Conservation (phyloP, 2,329 filamentous ascomycete species). For the Calonectria crousiana region DNA sequence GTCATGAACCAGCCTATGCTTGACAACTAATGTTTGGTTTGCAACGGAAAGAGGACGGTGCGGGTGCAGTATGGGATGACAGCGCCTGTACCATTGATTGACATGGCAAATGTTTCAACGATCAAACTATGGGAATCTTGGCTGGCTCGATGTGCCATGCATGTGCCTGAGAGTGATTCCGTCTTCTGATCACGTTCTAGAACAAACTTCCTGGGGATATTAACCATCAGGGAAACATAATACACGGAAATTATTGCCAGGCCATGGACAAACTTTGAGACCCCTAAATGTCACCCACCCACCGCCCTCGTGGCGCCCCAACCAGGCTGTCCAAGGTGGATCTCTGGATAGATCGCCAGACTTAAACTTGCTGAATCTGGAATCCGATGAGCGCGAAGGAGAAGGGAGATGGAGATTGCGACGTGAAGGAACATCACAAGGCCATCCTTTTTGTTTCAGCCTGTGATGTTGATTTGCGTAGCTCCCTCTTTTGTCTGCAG, state of each 20-base stretch:
- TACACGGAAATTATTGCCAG: background rate
- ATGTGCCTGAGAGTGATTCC: background rate
- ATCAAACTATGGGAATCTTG: background rate
- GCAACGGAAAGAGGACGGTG: background rate
- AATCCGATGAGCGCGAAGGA: background rate
- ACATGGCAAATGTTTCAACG: background rate
- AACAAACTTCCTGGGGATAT: background rate
- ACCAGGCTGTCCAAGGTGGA: background rate
- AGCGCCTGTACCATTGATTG: background rate
- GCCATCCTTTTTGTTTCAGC: background rate
- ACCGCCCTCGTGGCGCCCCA: background rate
- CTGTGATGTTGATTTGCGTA: background rate
- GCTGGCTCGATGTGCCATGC: background rate
- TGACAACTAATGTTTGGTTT: background rate
- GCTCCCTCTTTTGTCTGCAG: background rate
- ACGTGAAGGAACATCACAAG: background rate
- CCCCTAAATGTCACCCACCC: background rate
- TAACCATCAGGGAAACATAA: background rate
- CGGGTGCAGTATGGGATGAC: background rate
- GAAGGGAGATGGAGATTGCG: background rate
- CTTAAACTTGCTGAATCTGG: background rate
- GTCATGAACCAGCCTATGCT: background rate
- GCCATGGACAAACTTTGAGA: background rate
- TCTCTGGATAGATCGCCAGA: background rate
- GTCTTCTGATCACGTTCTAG: background rate